phyloP scores from a whole-genome alignment of 2,329 filamentous ascomycete species.

The Fusarium lyarnte region DNA sequence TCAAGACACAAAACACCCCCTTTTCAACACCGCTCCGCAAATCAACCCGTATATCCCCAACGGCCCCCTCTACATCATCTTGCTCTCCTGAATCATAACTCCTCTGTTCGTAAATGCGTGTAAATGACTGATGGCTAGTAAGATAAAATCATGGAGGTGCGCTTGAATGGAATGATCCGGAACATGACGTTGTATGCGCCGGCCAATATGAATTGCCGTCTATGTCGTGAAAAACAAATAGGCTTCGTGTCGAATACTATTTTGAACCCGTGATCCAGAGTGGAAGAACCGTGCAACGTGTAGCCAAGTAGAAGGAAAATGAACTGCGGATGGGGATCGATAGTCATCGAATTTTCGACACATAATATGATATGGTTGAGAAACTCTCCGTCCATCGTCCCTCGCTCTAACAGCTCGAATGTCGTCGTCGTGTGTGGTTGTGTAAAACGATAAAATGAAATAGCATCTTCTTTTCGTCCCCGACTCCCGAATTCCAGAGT shows the following conservation, averaged over 20 bases:
- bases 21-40: slow-evolving; percentile 2
- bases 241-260: slow-evolving; percentile 22
- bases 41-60: not conserved
- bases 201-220: slow-evolving; percentile 14
- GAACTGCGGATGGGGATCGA: slow-evolving; percentile 17
- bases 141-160: slow-evolving; percentile 37
- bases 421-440: slow-evolving; percentile 20
- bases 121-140: slow-evolving; percentile 37
- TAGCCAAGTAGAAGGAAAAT: slow-evolving; percentile 33
- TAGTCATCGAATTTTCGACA: slow-evolving; percentile 21
- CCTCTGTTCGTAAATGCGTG: slow-evolving; percentile 35
- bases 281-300: slow-evolving; percentile 27
- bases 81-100: slow-evolving; percentile 17
- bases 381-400: slow-evolving; percentile 13
- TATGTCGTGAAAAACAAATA: slow-evolving; percentile 28
- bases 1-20: slow-evolving; percentile 20
- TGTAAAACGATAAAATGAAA: slow-evolving; percentile 33
- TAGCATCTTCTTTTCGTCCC: slow-evolving; percentile 35
- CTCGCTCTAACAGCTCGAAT: slow-evolving; percentile 25
- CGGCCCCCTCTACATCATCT: not conserved
- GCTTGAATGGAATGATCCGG: slow-evolving; percentile 37
- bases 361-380: slow-evolving; percentile 4
- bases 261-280: slow-evolving; percentile 1
- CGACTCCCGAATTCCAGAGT: slow-evolving; percentile 5
- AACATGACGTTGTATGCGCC: slow-evolving; percentile 40